Evolutionary conservation across 495 filamentous ascomycete genomes (phyloP), one percentile per base, ranked within the genome.

Genomic region (Chaetomium tenue): DNA sequence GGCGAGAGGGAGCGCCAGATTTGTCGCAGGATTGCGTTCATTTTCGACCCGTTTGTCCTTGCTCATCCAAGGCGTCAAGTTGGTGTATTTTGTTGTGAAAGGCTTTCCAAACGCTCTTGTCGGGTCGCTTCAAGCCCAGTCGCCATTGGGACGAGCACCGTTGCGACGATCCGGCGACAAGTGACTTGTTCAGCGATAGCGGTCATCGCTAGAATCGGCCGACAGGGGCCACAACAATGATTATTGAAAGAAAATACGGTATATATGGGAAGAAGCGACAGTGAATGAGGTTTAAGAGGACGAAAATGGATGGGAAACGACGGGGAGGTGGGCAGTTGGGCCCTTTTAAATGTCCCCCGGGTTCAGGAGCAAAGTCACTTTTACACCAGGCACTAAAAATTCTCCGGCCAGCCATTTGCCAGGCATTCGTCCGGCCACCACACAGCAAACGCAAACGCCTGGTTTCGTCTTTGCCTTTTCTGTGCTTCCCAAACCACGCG

Each of bases 291-390:
- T 57, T 46, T 59, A 65, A 37, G 68, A 66, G 59, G 67, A 62
- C 65, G 63, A 74, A 66, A 75, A 73, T 65, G 65, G 33, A 73
- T 62, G 70, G 70, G 68, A 66, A 70, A 70, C 65, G 60, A 58
- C 68, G 65, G 74, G 73, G 67, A 74, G 72, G 77, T 71, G 78
- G 78, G 73, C 64, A 75, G 76, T 75, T 72, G 76, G 74, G 71
- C 52, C 61, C 69, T 70, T 74, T 77, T 75, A 76, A 70, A 75
- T 71, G 72, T 73, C 67, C 68, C 70, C 66, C 72, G 66, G 65
- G 57, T 69, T 71, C 71, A 74, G 71, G 70, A 72, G 58, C 65
- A 61, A 72, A 73, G 71, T 74, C 71, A 72, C 73, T 75, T 70
- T 71, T 65, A 72, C 73, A 73, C 69, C 63, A 70, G 69, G 68